Conservation (phyloP, 78 protist species). For the Bodo saltans region DNA sequence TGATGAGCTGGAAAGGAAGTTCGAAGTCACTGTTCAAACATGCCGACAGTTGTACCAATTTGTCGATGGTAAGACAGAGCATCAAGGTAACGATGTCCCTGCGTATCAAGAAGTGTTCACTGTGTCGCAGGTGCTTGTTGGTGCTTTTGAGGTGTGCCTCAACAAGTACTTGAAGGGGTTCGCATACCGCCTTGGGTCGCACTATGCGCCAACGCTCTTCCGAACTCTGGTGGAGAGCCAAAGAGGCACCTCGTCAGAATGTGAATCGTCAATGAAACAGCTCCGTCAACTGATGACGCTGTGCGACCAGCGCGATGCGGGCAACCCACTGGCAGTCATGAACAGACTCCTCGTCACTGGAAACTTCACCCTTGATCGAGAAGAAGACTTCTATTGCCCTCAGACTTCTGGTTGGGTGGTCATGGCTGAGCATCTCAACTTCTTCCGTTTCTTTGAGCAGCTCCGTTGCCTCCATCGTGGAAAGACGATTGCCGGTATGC, state of each 20-base stretch:
- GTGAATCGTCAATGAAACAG: no score
- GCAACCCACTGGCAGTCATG: slow-evolving; percentile 34
- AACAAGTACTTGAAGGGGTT: slow-evolving; percentile 34
- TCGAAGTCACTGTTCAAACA: neutral
- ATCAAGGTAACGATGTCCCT: slow-evolving; percentile 77
- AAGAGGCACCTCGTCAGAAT: neutral
- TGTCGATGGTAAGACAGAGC: neutral
- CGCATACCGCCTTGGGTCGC: neutral
- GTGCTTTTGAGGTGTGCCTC: slow-evolving; percentile 49
- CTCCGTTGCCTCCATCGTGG: slow-evolving; percentile 46
- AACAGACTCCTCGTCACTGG: slow-evolving; percentile 84
- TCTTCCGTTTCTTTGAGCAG: slow-evolving; percentile 74
- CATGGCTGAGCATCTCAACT: slow-evolving; percentile 93
- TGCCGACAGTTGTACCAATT: neutral
- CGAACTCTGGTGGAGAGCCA: neutral
- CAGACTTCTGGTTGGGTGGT: slow-evolving; percentile 80
- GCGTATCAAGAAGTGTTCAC: slow-evolving; percentile 71
- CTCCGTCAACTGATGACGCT: neutral
- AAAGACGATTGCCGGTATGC: neutral
- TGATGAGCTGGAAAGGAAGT: neutral
- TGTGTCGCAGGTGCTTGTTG: slow-evolving; percentile 66
- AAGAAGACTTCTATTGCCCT: neutral
- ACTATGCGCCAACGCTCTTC: neutral
- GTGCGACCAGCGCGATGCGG: neutral
- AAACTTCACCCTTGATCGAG: slow-evolving; percentile 45